Evolutionary conservation across 352 stramenopile genomes (phyloP), one percentile per base, ranked within the genome.

Genomic region (Globisporangium acanthophoron): DNA sequence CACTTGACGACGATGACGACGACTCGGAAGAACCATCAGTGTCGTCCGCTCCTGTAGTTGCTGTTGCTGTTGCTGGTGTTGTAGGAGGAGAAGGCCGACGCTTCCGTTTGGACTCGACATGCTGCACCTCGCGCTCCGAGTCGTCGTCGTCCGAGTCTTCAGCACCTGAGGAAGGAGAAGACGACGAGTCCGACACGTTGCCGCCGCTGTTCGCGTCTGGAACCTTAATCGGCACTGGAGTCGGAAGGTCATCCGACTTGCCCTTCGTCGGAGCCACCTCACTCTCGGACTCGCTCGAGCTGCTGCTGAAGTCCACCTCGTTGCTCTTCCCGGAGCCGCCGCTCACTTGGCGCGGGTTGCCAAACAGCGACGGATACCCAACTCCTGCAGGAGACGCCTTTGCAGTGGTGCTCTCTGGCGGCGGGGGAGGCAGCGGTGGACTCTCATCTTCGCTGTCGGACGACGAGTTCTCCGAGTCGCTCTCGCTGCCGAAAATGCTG

Each of bases 401-500:
- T 21, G 13, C n/a, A 6, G 31, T 21, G 11, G 31, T 21, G 11
- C 43, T 39, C 39, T 64, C 44, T 15, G 62, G 62, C 11, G 62
- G 57, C 43, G 76, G 73, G 5, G 76, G 76, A 4, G 76, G 76
- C 52, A 73, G 37, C 3, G 65, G 76, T 20, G 76, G 73, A 43
- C 67, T 59, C 33, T 71, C 64, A 7, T 69, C 72, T n/a, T 85
- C 76, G 9, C 52, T 67, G 20, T 77, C 75, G 0, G 66, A 75
- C 18, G 69, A 79, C 4, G 64, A 84, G 33, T 65, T 68, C 5
- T 70, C 73, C 8, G 76, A 90, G 5, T 92, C 82, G 52, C 76
- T 81, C 54, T 85, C 74, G 45, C 84, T 93, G 44, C 81, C 85
- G 62, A 92, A 89, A 31, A 95, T 92, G 58, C 81, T 92, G 69